Base-by-base conservation (phyloP, 495 filamentous ascomycete species). In the Neurospora sp. region DNA sequence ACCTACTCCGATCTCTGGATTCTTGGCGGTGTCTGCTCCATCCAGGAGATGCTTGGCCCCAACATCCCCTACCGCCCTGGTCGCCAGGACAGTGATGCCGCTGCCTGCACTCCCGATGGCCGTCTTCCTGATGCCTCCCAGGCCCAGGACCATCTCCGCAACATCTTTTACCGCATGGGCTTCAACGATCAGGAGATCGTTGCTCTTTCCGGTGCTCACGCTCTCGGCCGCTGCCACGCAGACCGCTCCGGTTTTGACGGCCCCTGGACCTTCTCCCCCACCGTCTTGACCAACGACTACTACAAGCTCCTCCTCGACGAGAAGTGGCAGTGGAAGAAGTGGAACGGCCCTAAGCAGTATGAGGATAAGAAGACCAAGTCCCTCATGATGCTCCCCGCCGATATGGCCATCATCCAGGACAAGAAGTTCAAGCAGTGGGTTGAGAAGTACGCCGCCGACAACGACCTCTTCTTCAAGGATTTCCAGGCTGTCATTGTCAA, bases 131-230 rank as follows among this genome's bases (percentile, higher is more conserved):
- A 99, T 80, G 96, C 88, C 69, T 74, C 89, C 75, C 90, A 98
- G 87, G 91, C 88, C 74, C 88, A 91, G 72, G 86, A 88, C 74
- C 96, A 99, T 84, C 86, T 99, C 79, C 92, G 96, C 72, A 89
- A 90, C 82, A 92, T 99, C 87, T 99, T 99, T 88, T 88, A 89
- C 81, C 93, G 95, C 81, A 98, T 98, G 94, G 96, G 96, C 73
- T 99, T 99, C 88, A 91, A 96, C 82, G 96, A 99, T 85, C 91
- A 91, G 69, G 95, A 99, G 83, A 98, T 98, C 77, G 94, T 98
- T 40, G 96, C 96, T 39, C 87, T 99, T 72, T 84, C 85, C 39
- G 96, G 96, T 74, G 96, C 93, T 41, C 96, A 99, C 86, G 94
- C 96, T 22, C 87, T 99, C 12, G 96, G 96, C 59, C 91, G 96